These are phyloP conservation scores for Ceratocystis papillata DNA, from an alignment of 2,329 filamentous ascomycete species.

Conservation along the genomic window DNA sequence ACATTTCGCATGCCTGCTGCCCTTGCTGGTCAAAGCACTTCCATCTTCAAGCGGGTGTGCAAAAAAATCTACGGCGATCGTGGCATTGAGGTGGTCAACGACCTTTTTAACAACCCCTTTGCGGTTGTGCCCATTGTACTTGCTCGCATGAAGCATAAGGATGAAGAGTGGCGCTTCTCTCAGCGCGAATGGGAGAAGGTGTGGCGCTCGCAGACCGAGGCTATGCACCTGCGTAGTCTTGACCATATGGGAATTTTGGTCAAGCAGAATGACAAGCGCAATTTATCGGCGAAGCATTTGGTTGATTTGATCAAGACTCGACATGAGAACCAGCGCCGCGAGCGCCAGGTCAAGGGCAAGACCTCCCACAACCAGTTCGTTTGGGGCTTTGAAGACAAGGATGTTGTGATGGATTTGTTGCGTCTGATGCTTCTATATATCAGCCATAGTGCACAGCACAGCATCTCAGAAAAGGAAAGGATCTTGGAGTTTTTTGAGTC, in stretches of 20 bases:
- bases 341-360: constrained; percentile 51
- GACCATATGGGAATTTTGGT: constrained; percentile 92
- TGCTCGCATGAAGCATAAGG: constrained; percentile 83
- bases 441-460: constrained; percentile 58
- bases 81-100: constrained; percentile 73
- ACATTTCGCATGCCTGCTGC: constrained; percentile 70
- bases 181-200: constrained; percentile 98
- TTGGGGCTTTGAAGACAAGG: constrained; percentile 61
- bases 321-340: constrained; percentile 77
- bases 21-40: constrained; percentile 84
- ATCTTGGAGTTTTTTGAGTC: constrained; percentile 65
- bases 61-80: constrained; percentile 95
- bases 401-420: constrained; percentile 52
- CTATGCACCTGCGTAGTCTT: constrained; percentile 89
- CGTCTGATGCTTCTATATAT: constrained; percentile 55
- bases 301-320: constrained; percentile 85
- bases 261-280: constrained; percentile 81
- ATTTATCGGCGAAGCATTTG: constrained; percentile 80
- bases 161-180: constrained; percentile 94
- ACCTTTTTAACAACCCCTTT: constrained; percentile 75
- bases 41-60: constrained; percentile 91
- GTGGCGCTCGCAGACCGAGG: constrained; percentile 90
- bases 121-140: constrained; percentile 82
- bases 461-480: constrained; percentile 60
- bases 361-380: constrained; percentile 61